Percentiles rank a stretch among this genome's conserved stretches.
These are phyloP conservation scores for Knoxdaviesia capensis DNA, from an alignment of 2,329 filamentous ascomycete genomes.

Conservation along the genomic window DNA sequence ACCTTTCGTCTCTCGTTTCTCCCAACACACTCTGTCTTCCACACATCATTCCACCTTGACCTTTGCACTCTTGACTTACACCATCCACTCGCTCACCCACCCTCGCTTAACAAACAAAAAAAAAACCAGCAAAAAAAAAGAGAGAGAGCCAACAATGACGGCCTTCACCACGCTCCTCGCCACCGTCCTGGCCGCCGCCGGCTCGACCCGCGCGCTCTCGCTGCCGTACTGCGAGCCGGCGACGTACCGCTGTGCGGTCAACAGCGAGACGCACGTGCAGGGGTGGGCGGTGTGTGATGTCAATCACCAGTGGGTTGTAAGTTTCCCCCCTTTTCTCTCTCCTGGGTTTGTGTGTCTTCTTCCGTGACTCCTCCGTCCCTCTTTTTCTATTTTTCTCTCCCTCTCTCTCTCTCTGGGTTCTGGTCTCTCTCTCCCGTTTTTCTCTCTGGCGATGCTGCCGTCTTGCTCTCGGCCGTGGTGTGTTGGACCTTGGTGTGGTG, in stretches of 20 bases:
- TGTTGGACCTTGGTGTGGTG: too few species aligned
- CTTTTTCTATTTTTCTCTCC: not conserved
- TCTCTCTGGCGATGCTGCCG: not conserved
- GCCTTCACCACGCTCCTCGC: conserved; percentile 6
- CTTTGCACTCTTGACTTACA: too few species aligned
- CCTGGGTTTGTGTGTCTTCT: not conserved
- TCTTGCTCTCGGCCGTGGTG: too few species aligned
- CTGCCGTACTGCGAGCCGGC: conserved; percentile 12
- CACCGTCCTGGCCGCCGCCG: conserved; percentile 6
- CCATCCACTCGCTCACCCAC: too few species aligned
- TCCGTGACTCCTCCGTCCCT: not conserved
- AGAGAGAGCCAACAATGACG: too few species aligned
- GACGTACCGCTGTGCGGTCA: conserved; percentile 13
- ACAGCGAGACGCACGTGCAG: conserved; percentile 3
- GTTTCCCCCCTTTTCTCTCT: conserved; percentile 2
- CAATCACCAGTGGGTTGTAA: conserved; percentile 12
- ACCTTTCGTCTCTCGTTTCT: too few species aligned
- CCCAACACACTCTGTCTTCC: too few species aligned
- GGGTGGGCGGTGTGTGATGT: conserved; percentile 16
- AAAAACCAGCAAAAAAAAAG: too few species aligned
- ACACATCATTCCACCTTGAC: too few species aligned
- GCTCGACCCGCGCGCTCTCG: conserved; percentile 3
- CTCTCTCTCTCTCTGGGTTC: not conserved
- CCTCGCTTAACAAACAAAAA: too few species aligned
- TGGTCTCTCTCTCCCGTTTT: not conserved